Evolutionary conservation across 2,329 filamentous ascomycete genomes (phyloP).

Genomic region (Alternaria triticina): DNA sequence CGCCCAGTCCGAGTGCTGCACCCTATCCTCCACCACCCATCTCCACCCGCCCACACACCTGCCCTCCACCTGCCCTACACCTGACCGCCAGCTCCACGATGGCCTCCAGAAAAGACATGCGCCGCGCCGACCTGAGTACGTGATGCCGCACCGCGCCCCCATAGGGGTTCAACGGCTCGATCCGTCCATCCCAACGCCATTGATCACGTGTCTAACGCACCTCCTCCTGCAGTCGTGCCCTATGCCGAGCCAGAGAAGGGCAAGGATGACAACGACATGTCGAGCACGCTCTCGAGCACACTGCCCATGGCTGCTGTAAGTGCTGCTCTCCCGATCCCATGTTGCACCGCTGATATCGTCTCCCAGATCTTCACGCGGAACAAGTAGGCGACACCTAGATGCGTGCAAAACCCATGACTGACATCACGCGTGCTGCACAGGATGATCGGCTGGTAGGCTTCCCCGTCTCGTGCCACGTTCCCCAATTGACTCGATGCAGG

Average conservation of each 20-base stretch:
- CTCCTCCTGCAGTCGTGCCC: slow-evolving; percentile 71
- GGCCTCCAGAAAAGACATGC: slow-evolving; percentile 77
- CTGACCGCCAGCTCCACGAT: slow-evolving; percentile 53
- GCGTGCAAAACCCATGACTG: slow-evolving; percentile 19
- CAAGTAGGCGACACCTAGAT: slow-evolving; percentile 61
- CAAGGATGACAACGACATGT: slow-evolving; percentile 70
- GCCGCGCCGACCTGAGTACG: slow-evolving; percentile 74
- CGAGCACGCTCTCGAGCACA: slow-evolving; percentile 74
- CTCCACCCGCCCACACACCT: slow-evolving; percentile 12
- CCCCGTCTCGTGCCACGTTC: slow-evolving; percentile 11
- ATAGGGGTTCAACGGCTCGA: slow-evolving; percentile 4
- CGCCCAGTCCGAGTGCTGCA: slow-evolving; percentile 1
- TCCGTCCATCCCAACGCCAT: not conserved
- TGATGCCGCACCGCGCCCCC: slow-evolving; percentile 12
- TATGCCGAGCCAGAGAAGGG: slow-evolving; percentile 78
- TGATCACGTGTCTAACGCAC: slow-evolving; percentile 40
- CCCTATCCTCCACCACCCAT: slow-evolving; percentile 21
- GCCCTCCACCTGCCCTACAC: slow-evolving; percentile 13
- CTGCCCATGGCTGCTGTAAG: slow-evolving; percentile 88
- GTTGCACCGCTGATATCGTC: slow-evolving; percentile 37
- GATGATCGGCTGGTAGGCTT: slow-evolving; percentile 67
- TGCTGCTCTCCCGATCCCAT: slow-evolving; percentile 26
- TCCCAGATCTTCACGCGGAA: slow-evolving; percentile 85
- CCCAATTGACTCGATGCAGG: slow-evolving; percentile 54
- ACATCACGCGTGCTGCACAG: slow-evolving; percentile 48